phyloP scores from a whole-genome alignment of 331 rosid species.

The Quercus phellos region DNA sequence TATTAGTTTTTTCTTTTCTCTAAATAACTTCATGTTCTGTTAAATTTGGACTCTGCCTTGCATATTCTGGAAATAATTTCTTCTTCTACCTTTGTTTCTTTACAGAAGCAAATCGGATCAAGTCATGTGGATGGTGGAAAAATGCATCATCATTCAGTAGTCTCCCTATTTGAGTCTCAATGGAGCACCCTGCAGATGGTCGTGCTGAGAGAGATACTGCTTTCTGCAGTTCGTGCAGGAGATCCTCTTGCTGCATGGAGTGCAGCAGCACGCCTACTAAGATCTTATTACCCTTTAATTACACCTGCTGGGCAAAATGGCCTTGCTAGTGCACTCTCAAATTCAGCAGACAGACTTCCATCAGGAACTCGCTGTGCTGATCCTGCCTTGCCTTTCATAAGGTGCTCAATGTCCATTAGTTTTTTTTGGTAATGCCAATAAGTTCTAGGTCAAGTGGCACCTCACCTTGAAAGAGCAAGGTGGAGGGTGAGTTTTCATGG shows the following conservation, averaged over 20 bases:
- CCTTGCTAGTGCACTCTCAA: constrained; percentile 86
- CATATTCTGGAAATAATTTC: constrained; percentile 9
- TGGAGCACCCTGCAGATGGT: constrained; percentile 99
- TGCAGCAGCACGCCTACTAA: constrained; percentile 93
- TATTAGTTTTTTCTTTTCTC: not conserved
- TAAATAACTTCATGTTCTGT: not conserved
- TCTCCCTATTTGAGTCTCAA: constrained; percentile 85
- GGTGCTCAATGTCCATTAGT: constrained; percentile 42
- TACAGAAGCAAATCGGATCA: constrained; percentile 66
- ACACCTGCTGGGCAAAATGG: constrained; percentile 95
- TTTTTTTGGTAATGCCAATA: not conserved
- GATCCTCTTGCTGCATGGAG: constrained; percentile 99
- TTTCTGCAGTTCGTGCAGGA: constrained; percentile 92
- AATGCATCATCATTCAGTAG: constrained; percentile 74
- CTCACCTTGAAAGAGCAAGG: constrained; percentile 1
- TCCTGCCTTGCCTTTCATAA: constrained; percentile 89
- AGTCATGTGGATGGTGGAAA: constrained; percentile 61
- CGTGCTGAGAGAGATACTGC: constrained; percentile 84
- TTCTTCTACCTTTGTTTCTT: constrained; percentile 27
- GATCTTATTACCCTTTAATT: constrained; percentile 91
- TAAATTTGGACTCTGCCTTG: not conserved
- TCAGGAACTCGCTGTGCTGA: constrained; percentile 90
- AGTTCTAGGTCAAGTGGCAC: not conserved
- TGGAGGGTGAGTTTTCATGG: not conserved
- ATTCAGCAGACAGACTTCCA: constrained; percentile 85